Conservation (phyloP, 1,284 basidiomycete species). For the Flammula alnicola region DNA sequence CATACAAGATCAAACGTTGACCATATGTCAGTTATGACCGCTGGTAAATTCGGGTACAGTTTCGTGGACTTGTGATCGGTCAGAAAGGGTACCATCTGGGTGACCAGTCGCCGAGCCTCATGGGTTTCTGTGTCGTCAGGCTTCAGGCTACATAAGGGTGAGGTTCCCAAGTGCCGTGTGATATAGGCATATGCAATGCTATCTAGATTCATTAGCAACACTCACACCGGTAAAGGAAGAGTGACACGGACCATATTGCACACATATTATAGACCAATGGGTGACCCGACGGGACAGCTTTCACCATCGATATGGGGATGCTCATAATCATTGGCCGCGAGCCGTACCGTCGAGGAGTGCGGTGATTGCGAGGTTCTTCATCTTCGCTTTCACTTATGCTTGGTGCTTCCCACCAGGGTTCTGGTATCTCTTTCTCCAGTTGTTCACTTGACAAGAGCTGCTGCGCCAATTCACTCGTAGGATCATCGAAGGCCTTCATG, state of each 20-base stretch:
- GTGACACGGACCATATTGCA: slow-evolving; percentile 63
- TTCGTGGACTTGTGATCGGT: slow-evolving; percentile 56
- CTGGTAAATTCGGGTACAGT: slow-evolving; percentile 51
- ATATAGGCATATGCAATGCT: slow-evolving; percentile 72
- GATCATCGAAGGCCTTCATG: slow-evolving; percentile 58
- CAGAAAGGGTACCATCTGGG: slow-evolving; percentile 65
- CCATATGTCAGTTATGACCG: slow-evolving; percentile 63
- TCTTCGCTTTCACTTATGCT: slow-evolving; percentile 17
- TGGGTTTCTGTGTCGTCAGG: slow-evolving; percentile 45
- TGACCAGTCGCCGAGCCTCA: slow-evolving; percentile 52
- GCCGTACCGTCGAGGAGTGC: slow-evolving; percentile 32
- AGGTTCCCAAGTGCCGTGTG: slow-evolving; percentile 61
- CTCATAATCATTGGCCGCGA: slow-evolving; percentile 48
- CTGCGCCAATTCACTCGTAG: slow-evolving; percentile 58
- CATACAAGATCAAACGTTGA: slow-evolving; percentile 59
- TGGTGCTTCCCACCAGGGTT: slow-evolving; percentile 68
- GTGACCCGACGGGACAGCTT: slow-evolving; percentile 42
- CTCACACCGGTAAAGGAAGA: neutral
- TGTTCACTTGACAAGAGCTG: slow-evolving; percentile 64
- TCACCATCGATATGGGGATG: slow-evolving; percentile 54
- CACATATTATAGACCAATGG: slow-evolving; percentile 68
- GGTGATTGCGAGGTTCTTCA: neutral
- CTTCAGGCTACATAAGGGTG: slow-evolving; percentile 51
- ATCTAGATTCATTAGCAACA: slow-evolving; percentile 3
- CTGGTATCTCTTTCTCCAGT: slow-evolving; percentile 46